Percentiles rank a stretch among this genome's conserved stretches.
Conservation (phyloP, 768 basidiomycete species). For the Tylopilus plumbeoviolaceoides region DNA sequence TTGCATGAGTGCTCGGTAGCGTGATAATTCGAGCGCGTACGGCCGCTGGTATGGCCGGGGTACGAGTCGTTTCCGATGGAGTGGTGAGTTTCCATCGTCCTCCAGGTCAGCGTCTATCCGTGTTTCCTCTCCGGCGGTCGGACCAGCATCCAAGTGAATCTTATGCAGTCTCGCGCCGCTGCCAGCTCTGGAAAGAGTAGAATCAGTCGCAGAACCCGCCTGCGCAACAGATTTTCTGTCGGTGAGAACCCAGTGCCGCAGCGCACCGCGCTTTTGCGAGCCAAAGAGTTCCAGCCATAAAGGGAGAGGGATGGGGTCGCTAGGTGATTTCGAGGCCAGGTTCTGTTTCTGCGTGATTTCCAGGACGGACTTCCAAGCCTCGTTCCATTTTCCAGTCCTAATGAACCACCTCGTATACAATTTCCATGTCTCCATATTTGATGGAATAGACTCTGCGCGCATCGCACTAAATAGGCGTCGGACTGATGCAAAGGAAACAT, state of each 20-base stretch:
- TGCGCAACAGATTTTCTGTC: background rate
- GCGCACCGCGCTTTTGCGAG: constrained; percentile 36
- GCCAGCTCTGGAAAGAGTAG: background rate
- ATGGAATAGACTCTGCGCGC: constrained; percentile 37
- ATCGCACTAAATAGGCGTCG: constrained; percentile 45
- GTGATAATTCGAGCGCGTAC: constrained; percentile 17
- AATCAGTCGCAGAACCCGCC: background rate
- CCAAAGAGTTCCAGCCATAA: constrained; percentile 65
- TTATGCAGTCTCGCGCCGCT: background rate
- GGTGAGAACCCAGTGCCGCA: constrained; percentile 18
- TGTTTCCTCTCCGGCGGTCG: background rate
- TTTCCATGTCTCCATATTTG: constrained; percentile 53
- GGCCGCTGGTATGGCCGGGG: constrained; percentile 13
- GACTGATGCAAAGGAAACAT: constrained; percentile 45
- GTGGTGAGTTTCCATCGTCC: background rate
- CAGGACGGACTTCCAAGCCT: constrained; percentile 49
- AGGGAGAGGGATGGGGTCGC: constrained; percentile 34
- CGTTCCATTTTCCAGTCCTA: constrained; percentile 50
- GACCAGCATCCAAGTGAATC: background rate
- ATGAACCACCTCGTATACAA: constrained; percentile 56
- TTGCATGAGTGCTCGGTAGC: constrained; percentile 39
- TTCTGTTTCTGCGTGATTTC: constrained; percentile 12
- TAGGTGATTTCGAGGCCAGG: background rate
- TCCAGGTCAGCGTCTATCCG: background rate
- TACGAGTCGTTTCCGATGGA: constrained; percentile 11